Base-by-base conservation (phyloP, 345 rosid species). In the Triadica sebifera region DNA sequence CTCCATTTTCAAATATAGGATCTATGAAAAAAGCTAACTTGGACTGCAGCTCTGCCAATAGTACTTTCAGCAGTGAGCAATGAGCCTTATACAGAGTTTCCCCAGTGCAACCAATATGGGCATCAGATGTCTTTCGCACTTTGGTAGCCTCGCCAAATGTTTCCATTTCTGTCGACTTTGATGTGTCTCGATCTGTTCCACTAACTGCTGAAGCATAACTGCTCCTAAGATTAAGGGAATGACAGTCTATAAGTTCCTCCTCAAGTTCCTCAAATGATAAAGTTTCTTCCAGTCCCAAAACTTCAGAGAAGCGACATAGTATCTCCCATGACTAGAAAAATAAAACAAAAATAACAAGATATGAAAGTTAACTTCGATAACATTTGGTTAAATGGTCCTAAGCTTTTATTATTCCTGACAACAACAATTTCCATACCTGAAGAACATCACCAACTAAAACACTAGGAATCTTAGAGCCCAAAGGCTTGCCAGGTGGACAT, bases 291-390 rank as follows among this genome's bases (percentile, higher is more conserved):
- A 82, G 66, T 51, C 82, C 85, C 79, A 82, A 60, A 63, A 82
- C 82, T 62, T 78, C 78, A 69, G 85, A 72, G 70, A 82, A 82
- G 55, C 82, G 85, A 78, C 80, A 78, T 29, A 82, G 66, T 69
- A 79, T 62, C 64, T 82, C 85, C 85, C 85, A 82, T 3, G 80
- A 79, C 85, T 82, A 79, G 70, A 76, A 62, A 73, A 52, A 63
- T 57, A 75, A 65, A 65, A 63, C 53, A 71, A 52, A 66, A 66
- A 34, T 15, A 7, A 65, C 45, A 45, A 29, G 37, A 24, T n/a
- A 67, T 66, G 51, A 1, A 56, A 68, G 39, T 46, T 53, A 71
- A 61, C n/a, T 51, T 46, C 0, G 52, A 59, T 25, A 68, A 59
- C 4, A 41, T 59, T 46, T 12, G 49, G 69, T 29, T 60, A 73